Conservation (phyloP, 306 rosid species). For the Quercus variabilis region DNA sequence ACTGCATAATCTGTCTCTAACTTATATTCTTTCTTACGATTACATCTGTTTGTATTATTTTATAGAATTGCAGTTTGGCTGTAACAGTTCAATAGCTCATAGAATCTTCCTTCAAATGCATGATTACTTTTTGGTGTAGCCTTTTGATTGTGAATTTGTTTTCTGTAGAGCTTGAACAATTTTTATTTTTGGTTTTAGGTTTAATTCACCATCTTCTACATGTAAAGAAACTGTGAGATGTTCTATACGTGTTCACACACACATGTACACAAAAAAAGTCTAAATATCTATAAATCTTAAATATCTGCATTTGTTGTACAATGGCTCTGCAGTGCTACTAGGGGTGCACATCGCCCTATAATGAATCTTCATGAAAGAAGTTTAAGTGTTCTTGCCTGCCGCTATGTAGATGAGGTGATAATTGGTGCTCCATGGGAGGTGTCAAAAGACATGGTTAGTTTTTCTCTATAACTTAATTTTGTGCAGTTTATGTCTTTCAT, state of each 20-base stretch:
- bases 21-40: too few relatives aligned
- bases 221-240: background rate
- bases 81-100: too few relatives aligned
- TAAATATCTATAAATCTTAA: background rate
- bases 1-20: background rate
- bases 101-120: too few relatives aligned
- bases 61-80: too few relatives aligned
- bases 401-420: conserved; percentile 96
- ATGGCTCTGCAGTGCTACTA: conserved; percentile 53
- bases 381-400: conserved; percentile 93
- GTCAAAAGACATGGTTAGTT: conserved; percentile 81
- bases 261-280: background rate
- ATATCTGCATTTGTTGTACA: conserved; percentile 1
- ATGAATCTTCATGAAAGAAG: conserved; percentile 99
- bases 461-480: background rate
- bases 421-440: conserved; percentile 98
- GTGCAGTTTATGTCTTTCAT: background rate
- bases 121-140: too few relatives aligned
- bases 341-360: conserved; percentile 96
- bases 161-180: too few relatives aligned
- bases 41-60: too few relatives aligned
- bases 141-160: too few relatives aligned
- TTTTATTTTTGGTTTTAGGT: background rate
- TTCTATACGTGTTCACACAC: background rate
- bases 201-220: background rate